phyloP scores from a whole-genome alignment of 345 rosid species.

The Eucalyptus sideroxylon region DNA sequence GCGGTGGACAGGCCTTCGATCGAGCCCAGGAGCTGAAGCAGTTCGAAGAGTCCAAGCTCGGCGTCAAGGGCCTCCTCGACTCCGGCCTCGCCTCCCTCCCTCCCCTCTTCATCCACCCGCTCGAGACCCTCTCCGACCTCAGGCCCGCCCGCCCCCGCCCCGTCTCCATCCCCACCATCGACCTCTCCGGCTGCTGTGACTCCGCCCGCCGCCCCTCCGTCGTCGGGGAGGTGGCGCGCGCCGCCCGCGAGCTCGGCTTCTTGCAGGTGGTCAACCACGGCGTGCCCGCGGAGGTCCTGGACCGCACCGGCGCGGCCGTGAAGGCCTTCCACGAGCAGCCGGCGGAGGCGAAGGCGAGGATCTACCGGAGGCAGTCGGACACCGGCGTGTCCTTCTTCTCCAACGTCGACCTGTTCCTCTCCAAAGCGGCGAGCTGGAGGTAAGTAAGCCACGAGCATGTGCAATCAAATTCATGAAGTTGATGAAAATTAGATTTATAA shows the following conservation, averaged over 20 bases:
- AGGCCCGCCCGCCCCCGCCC: not conserved
- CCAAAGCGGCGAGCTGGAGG: slow-evolving; percentile 62
- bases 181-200: slow-evolving; percentile 19
- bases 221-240: slow-evolving; percentile 11
- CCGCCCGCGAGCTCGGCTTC: not conserved
- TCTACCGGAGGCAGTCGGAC: slow-evolving; percentile 5
- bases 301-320: slow-evolving; percentile 2
- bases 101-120: not conserved
- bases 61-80: slow-evolving; percentile 41
- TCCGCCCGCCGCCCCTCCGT: slow-evolving; percentile 1
- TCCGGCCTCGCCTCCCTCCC: slow-evolving; percentile 16
- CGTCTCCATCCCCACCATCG: slow-evolving; percentile 22
- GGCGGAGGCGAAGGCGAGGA: slow-evolving; percentile 14
- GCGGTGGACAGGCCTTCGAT: not conserved
- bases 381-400: slow-evolving; percentile 22
- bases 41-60: slow-evolving; percentile 37
- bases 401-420: slow-evolving; percentile 24
- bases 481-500: not conserved
- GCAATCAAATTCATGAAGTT: not conserved
- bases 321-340: slow-evolving; percentile 19
- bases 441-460: not conserved
- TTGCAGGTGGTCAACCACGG: not conserved
- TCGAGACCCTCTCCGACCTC: not conserved
- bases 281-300: slow-evolving; percentile 8
- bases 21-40: slow-evolving; percentile 9